These are phyloP conservation scores for Gossypium lobatum DNA, from an alignment of 441 rosid species.

Conservation along the genomic window DNA sequence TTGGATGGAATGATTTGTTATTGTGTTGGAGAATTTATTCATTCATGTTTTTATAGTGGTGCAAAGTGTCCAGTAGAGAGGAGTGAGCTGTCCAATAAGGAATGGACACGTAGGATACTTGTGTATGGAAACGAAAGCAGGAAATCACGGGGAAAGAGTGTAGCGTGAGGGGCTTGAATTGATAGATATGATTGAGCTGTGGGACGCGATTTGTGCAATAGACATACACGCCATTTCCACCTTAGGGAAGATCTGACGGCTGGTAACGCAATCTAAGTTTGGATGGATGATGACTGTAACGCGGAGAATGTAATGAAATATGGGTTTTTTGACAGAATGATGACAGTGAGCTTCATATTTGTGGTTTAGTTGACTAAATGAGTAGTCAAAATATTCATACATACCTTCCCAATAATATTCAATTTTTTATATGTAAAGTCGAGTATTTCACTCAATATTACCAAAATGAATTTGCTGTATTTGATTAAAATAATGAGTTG, in stretches of 20 bases:
- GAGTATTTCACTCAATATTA: not conserved
- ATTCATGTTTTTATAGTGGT: conserved; percentile 9
- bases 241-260: conserved; percentile 16
- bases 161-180: not conserved
- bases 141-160: not conserved
- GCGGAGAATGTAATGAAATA: conserved; percentile 1
- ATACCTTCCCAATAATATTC: not conserved
- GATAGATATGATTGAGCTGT: not conserved
- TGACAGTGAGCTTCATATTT: conserved; percentile 9
- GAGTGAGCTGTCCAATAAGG: not conserved
- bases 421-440: not conserved
- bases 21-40: not conserved
- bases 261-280: not conserved
- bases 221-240: conserved; percentile 23
- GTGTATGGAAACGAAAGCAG: not conserved
- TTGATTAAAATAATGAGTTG: too few species aligned
- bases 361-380: not conserved
- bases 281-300: conserved; percentile 11
- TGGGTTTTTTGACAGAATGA: not conserved
- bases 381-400: not conserved
- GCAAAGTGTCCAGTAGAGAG: not conserved
- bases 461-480: too few species aligned
- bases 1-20: not conserved
- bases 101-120: not conserved
- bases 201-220: conserved; percentile 28